phyloP scores from a whole-genome alignment of 139 green algal species.

The Volvox reticuliferus region DNA sequence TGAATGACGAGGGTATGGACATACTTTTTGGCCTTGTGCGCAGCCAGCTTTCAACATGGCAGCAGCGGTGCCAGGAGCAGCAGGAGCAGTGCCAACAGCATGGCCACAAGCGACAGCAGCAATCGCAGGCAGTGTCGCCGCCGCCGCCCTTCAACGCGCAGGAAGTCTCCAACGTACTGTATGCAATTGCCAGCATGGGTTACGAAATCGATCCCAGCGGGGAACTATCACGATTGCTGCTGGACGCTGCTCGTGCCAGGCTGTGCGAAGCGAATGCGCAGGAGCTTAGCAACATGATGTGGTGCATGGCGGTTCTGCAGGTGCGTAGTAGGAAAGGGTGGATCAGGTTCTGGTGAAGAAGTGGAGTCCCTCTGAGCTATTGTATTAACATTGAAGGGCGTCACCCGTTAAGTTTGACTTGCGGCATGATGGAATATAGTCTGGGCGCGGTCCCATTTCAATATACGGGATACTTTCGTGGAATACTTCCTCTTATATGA shows the following conservation, averaged over 20 bases:
- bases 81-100: not conserved
- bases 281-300: conserved; percentile 54
- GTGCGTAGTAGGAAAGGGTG: not conserved
- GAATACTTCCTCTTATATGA: too few species aligned
- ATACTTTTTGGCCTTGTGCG: conserved; percentile 24
- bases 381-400: too few species aligned
- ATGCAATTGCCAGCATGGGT: conserved; percentile 17
- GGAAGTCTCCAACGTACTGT: conserved; percentile 39
- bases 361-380: too few species aligned
- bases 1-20: conserved; percentile 33
- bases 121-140: not conserved
- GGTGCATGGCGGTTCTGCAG: conserved; percentile 41
- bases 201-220: not conserved
- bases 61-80: conserved; percentile 1
- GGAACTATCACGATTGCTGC: not conserved
- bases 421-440: too few species aligned
- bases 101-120: not conserved
- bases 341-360: not conserved
- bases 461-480: too few species aligned
- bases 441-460: too few species aligned
- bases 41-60: not conserved
- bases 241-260: not conserved
- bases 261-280: conserved; percentile 40
- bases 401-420: too few species aligned
- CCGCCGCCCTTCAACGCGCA: conserved; percentile 31